A percentile compares a stretch with the other conserved stretches of the same genome.
phyloP scores from a whole-genome alignment of 345 rosid species.

The Eucalyptus victrix region DNA sequence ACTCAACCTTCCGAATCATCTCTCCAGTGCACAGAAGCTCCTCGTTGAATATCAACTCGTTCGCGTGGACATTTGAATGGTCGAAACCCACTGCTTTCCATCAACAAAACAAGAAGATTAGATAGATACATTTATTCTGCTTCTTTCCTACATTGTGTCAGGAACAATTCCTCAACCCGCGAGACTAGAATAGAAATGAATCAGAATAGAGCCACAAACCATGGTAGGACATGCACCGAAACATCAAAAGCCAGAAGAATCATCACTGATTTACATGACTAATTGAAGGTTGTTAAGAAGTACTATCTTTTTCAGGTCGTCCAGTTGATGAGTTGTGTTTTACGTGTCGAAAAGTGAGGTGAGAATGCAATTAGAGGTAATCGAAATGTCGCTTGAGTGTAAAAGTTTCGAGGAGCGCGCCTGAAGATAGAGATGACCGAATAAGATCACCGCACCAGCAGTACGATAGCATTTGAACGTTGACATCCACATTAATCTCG shows the following conservation, averaged over 20 bases:
- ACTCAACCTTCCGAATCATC: slow-evolving; percentile 48
- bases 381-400: neutral
- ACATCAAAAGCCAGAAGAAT: neutral
- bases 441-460: slow-evolving; percentile 98
- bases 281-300: neutral
- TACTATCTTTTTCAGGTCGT: neutral
- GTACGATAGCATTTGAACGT: slow-evolving; percentile 69
- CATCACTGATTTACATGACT: neutral
- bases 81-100: slow-evolving; percentile 45
- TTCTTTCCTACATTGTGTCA: neutral
- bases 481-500: slow-evolving; percentile 34
- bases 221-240: neutral
- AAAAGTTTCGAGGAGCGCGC: slow-evolving; percentile 8
- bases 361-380: neutral
- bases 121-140: neutral
- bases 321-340: neutral
- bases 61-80: slow-evolving; percentile 52
- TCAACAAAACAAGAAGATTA: neutral
- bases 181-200: neutral
- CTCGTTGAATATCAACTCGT: slow-evolving; percentile 53
- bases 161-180: neutral
- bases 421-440: slow-evolving; percentile 62
- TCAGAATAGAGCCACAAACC: neutral
- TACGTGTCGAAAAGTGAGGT: neutral
- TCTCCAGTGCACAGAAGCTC: slow-evolving; percentile 69